Percentiles rank a stretch among this genome's conserved stretches.
These are phyloP conservation scores for Dispira simplex DNA, from an alignment of 192 early-diverging fungal genomes.

Conservation along the genomic window DNA sequence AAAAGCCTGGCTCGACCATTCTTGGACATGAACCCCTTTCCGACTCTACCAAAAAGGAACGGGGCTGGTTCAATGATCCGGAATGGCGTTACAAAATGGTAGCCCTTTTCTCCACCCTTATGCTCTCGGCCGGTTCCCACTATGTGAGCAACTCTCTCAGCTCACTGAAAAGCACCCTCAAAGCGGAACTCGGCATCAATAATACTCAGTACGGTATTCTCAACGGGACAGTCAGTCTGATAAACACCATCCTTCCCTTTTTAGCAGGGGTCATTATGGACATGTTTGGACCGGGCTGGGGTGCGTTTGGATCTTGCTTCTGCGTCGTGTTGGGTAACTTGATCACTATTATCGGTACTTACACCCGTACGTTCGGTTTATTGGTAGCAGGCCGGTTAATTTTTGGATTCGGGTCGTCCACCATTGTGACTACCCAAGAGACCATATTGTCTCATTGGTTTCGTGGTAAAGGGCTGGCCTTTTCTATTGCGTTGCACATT, in stretches of 20 bases:
- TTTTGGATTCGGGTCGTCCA: constrained; percentile 27
- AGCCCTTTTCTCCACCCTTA: background rate
- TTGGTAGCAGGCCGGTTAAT: constrained; percentile 18
- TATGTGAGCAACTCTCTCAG: constrained; percentile 10
- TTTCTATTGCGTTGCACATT: constrained; percentile 25
- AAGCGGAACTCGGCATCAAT: constrained; percentile 28
- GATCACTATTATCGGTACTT: constrained; percentile 5
- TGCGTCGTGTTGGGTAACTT: background rate
- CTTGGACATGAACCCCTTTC: no score
- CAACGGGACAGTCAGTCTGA: constrained; percentile 28
- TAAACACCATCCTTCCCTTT: constrained; percentile 30
- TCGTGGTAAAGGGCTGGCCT: constrained; percentile 23
- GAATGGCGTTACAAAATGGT: constrained; percentile 8
- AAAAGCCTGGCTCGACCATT: no score
- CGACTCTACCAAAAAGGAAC: background rate
- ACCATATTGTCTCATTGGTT: constrained; percentile 36
- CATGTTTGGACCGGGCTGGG: constrained; percentile 26
- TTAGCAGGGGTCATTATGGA: constrained; percentile 33
- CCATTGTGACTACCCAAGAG: constrained; percentile 29
- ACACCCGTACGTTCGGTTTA: background rate
- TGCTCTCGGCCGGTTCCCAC: constrained; percentile 3
- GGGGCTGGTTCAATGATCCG: background rate
- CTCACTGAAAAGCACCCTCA: constrained; percentile 29
- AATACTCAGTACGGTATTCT: constrained; percentile 34
- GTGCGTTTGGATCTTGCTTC: constrained; percentile 13